Evolutionary conservation across 2,329 filamentous ascomycete species (phyloP).

Genomic region (Podosphaera aphanis): DNA sequence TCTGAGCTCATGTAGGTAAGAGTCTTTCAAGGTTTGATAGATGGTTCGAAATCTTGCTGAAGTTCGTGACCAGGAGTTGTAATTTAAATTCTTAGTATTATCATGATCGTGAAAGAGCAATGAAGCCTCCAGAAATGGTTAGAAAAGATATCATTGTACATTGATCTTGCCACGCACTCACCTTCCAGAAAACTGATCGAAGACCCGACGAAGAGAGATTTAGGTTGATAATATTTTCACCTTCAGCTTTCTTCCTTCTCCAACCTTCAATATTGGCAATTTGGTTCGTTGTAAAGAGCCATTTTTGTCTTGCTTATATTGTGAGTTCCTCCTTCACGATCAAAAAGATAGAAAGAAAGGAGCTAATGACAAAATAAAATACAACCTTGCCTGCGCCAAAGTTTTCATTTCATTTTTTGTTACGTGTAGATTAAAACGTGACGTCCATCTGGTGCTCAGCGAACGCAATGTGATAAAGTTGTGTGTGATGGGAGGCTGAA

Average conservation of each 20-base stretch:
- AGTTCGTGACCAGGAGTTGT: slow-evolving; percentile 42
- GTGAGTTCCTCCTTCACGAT: slow-evolving; percentile 8
- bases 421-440: slow-evolving; percentile 10
- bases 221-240: slow-evolving; percentile 29
- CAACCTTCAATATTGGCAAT: slow-evolving; percentile 35
- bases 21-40: slow-evolving; percentile 49
- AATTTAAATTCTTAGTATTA: too few species aligned
- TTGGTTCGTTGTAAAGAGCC: slow-evolving; percentile 37
- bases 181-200: slow-evolving; percentile 85
- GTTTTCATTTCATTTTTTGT: slow-evolving; percentile 23
- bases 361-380: neutral
- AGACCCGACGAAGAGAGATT: slow-evolving; percentile 49
- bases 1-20: slow-evolving; percentile 61
- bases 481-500: too few species aligned
- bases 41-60: slow-evolving; percentile 45
- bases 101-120: slow-evolving; percentile 49
- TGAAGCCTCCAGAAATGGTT: slow-evolving; percentile 35
- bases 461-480: too few species aligned
- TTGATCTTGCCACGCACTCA: slow-evolving; percentile 16
- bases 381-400: slow-evolving; percentile 29
- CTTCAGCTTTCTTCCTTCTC: slow-evolving; percentile 41
- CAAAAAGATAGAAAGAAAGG: too few species aligned
- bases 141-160: neutral
- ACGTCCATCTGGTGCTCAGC: too few species aligned
- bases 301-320: slow-evolving; percentile 34